Conservation (phyloP, 306 rosid species). For the Citrullus amarus region DNA sequence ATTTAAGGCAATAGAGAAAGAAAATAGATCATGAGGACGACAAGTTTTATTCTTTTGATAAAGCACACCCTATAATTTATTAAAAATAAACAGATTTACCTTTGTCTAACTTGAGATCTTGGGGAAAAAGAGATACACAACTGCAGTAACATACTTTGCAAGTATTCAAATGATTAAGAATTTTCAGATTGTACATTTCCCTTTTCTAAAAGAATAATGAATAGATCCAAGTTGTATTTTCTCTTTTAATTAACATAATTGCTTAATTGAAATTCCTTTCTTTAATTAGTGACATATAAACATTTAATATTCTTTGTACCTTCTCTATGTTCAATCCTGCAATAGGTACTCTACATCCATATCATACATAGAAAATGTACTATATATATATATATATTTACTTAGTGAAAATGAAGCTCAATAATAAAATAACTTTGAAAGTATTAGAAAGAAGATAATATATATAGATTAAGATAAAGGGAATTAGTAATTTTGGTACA, state of each 20-base stretch:
- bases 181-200: neutral
- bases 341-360: neutral
- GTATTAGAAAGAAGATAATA: neutral
- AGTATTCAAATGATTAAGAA: neutral
- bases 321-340: neutral
- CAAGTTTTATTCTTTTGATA: neutral
- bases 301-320: neutral
- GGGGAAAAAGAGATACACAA: neutral
- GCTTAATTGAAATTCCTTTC: neutral
- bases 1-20: neutral
- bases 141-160: neutral
- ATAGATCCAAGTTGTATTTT: neutral
- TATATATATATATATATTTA: too few relatives aligned
- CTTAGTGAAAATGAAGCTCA: too few relatives aligned
- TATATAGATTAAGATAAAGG: neutral
- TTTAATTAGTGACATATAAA: neutral
- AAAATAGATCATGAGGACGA: neutral
- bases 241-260: neutral
- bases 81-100: neutral
- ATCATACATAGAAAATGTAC: neutral
- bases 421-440: neutral
- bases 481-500: neutral
- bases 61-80: neutral
- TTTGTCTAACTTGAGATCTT: neutral
- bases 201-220: neutral